Conservation (phyloP, 2,329 filamentous ascomycete species). For the Tolypocladium tundrense region DNA sequence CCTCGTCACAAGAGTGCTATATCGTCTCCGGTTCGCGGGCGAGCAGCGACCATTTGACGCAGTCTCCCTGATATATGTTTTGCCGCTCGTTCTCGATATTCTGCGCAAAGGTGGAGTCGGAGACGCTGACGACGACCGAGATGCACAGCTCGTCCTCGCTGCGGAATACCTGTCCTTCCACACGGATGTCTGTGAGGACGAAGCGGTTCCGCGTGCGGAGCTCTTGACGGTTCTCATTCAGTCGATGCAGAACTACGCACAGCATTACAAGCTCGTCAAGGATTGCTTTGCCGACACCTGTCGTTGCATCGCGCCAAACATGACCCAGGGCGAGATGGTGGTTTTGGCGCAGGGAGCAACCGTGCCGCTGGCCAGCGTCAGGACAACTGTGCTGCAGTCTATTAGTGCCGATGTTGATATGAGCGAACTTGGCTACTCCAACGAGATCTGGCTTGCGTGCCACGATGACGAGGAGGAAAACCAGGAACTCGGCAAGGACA, state of each 20-base stretch:
- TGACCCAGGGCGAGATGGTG: conserved; percentile 59
- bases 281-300: conserved; percentile 84
- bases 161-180: conserved; percentile 86
- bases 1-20: conserved; percentile 79
- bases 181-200: conserved; percentile 66
- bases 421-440: conserved; percentile 73
- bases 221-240: conserved; percentile 62
- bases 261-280: conserved; percentile 91
- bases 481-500: conserved; percentile 67
- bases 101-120: conserved; percentile 72
- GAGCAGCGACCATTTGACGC: conserved; percentile 92
- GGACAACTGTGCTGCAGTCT: conserved; percentile 76
- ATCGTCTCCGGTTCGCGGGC: conserved; percentile 78
- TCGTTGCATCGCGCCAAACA: conserved; percentile 74
- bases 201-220: conserved; percentile 64
- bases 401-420: conserved; percentile 89
- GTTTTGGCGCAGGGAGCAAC: conserved; percentile 71
- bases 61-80: conserved; percentile 76
- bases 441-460: conserved; percentile 87
- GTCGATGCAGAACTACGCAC: conserved; percentile 80
- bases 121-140: conserved; percentile 62
- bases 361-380: conserved; percentile 68
- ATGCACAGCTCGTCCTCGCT: conserved; percentile 82
- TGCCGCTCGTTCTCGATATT: conserved; percentile 72
- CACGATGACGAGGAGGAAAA: conserved; percentile 91